Percentiles rank a stretch among this genome's conserved stretches.
Conservation (phyloP, 2,329 filamentous ascomycete genomes). For the Rhinocladiella similis region DNA sequence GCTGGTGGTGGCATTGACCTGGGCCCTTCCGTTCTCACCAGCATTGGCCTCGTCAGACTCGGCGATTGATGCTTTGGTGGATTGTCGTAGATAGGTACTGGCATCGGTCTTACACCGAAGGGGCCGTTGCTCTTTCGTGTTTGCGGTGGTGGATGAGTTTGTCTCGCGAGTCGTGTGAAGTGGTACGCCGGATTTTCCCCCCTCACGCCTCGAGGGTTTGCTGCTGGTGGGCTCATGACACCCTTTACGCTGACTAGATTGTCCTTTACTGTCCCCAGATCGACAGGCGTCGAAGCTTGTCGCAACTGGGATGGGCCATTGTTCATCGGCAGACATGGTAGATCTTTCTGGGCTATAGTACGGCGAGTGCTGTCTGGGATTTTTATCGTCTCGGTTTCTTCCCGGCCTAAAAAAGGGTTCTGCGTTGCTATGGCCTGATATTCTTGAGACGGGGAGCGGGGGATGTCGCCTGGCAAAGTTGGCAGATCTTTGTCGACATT, state of each 20-base stretch:
- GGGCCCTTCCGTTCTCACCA: slow-evolving; percentile 22
- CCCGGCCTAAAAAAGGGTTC: slow-evolving; percentile 32
- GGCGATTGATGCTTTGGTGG: slow-evolving; percentile 29
- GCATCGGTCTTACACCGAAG: slow-evolving; percentile 17
- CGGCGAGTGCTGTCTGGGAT: slow-evolving; percentile 20
- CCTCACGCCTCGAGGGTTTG: slow-evolving; percentile 11
- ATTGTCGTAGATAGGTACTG: slow-evolving; percentile 25
- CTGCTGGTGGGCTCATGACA: not conserved
- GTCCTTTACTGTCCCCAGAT: not conserved
- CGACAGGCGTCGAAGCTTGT: slow-evolving; percentile 1
- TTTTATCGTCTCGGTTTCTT: slow-evolving; percentile 6
- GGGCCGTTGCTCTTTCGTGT: not conserved
- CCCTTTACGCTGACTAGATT: not conserved
- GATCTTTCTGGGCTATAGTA: slow-evolving; percentile 21
- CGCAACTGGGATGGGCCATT: slow-evolving; percentile 29
- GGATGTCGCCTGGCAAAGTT: slow-evolving; percentile 28
- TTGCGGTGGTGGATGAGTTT: slow-evolving; percentile 4
- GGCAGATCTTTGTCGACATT: slow-evolving; percentile 40
- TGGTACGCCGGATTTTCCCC: slow-evolving; percentile 14
- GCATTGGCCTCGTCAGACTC: slow-evolving; percentile 31
- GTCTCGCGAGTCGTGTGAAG: slow-evolving; percentile 8
- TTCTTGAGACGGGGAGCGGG: not conserved
- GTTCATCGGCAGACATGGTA: slow-evolving; percentile 30
- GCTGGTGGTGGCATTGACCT: slow-evolving; percentile 16
- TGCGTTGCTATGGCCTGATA: slow-evolving; percentile 2